Conservation (phyloP, 768 basidiomycete species). For the Trametes meyenii region DNA sequence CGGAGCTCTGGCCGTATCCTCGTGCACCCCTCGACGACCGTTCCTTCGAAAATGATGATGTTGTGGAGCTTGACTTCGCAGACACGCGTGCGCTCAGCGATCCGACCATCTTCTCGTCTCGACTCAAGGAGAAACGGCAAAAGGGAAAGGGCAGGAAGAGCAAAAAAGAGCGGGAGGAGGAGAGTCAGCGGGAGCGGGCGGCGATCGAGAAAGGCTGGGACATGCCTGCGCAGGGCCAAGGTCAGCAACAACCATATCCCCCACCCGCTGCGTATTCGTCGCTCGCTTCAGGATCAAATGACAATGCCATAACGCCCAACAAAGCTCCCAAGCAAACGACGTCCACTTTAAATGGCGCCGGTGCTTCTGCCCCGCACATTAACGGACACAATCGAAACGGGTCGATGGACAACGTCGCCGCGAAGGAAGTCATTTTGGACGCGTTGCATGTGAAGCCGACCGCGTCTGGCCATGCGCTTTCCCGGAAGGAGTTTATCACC, state of each 20-base stretch:
- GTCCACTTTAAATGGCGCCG: slow-evolving; percentile 1
- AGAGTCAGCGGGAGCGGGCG: slow-evolving; percentile 42
- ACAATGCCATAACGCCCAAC: not conserved
- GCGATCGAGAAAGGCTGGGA: slow-evolving; percentile 68
- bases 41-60: slow-evolving; percentile 48
- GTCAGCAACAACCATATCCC: slow-evolving; percentile 4
- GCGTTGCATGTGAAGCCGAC: slow-evolving; percentile 4
- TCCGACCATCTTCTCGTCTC: slow-evolving; percentile 52
- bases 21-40: slow-evolving; percentile 47
- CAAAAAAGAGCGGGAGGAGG: slow-evolving; percentile 36
- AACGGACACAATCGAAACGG: slow-evolving; percentile 12
- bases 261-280: not conserved
- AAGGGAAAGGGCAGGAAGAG: slow-evolving; percentile 36
- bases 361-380: not conserved
- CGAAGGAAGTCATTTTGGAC: slow-evolving; percentile 16
- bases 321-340: slow-evolving; percentile 5
- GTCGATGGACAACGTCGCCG: slow-evolving; percentile 10
- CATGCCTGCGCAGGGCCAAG: slow-evolving; percentile 40
- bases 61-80: slow-evolving; percentile 75
- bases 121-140: slow-evolving; percentile 28
- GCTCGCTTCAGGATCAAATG: not conserved
- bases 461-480: not conserved
- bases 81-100: slow-evolving; percentile 77
- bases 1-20: slow-evolving; percentile 74
- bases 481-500: slow-evolving; percentile 49